A percentile compares a stretch with the other conserved stretches of the same genome.
phyloP scores from a whole-genome alignment of 2,329 filamentous ascomycete genomes.

The Plenodomus tracheiphilus region DNA sequence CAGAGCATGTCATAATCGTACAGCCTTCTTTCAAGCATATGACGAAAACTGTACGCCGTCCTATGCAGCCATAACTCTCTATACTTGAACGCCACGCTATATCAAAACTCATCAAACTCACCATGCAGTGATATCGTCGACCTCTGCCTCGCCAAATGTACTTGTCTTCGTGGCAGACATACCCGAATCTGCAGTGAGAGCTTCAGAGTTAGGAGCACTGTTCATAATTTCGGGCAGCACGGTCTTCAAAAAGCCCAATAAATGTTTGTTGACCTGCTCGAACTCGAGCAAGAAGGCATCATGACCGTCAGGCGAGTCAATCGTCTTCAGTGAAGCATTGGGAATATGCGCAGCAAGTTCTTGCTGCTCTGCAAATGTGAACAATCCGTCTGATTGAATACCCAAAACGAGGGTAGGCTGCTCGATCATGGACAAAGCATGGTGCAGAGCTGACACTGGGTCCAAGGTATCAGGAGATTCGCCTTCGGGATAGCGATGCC shows the following conservation, averaged over 20 bases:
- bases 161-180: constrained; percentile 78
- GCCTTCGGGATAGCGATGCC: constrained; percentile 61
- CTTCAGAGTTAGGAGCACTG: constrained; percentile 50
- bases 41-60: constrained; percentile 37
- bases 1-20: constrained; percentile 26
- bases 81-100: constrained; percentile 32
- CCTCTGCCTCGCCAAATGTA: constrained; percentile 93
- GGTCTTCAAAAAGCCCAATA: constrained; percentile 80
- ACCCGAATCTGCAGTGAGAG: constrained; percentile 37
- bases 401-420: constrained; percentile 91
- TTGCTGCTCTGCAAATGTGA: constrained; percentile 95
- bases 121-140: constrained; percentile 96
- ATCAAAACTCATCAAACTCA: constrained; percentile 47
- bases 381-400: constrained; percentile 93
- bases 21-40: constrained; percentile 45
- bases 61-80: constrained; percentile 19
- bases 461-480: constrained; percentile 45
- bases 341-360: constrained; percentile 84
- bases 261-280: constrained; percentile 90
- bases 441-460: constrained; percentile 59
- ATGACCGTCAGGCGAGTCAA: constrained; percentile 92
- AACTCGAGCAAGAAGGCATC: constrained; percentile 97
- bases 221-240: constrained; percentile 87
- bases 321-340: constrained; percentile 76
- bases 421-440: constrained; percentile 78